Percentiles rank a stretch among this genome's conserved stretches.
Conservation (phyloP, 768 basidiomycete species). For the Dioszegia crocea region DNA sequence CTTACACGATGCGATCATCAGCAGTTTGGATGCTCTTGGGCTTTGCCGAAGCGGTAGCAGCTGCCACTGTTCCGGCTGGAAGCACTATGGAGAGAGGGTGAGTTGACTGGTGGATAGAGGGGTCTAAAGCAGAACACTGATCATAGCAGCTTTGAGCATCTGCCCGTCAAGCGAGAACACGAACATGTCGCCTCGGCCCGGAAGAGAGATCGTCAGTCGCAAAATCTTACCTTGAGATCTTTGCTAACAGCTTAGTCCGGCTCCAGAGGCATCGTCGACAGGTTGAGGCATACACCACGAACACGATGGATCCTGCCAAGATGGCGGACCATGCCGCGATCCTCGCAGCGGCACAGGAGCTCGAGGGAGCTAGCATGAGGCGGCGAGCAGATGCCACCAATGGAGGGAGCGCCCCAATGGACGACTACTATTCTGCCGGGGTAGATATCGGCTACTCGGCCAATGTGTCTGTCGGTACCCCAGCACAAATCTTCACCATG, state of each 20-base stretch:
- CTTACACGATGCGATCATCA: conserved; percentile 1
- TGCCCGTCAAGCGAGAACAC: background rate
- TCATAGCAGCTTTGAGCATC: background rate
- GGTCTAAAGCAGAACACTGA: background rate
- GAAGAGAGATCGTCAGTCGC: conserved; percentile 7
- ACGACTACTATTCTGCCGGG: background rate
- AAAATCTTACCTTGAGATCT: too few relatives aligned
- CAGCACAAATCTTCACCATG: conserved; percentile 1
- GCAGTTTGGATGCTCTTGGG: background rate
- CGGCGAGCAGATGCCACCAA: conserved; percentile 3
- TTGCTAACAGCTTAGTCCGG: background rate
- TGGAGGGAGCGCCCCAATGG: conserved; percentile 5
- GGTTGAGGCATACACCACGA: background rate
- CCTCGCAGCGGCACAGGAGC: background rate
- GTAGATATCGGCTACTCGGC: conserved; percentile 10
- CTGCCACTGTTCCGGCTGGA: background rate
- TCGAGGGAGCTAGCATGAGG: background rate
- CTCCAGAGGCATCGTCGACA: conserved; percentile 1
- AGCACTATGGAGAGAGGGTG: background rate
- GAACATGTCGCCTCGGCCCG: background rate
- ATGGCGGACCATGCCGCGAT: conserved; percentile 1
- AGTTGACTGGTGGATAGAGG: background rate
- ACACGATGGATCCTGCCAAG: background rate
- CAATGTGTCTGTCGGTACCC: conserved; percentile 8
- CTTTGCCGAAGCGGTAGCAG: background rate